These are phyloP conservation scores for Abortiporus biennis DNA, from an alignment of 1,284 basidiomycete genomes.

Conservation along the genomic window DNA sequence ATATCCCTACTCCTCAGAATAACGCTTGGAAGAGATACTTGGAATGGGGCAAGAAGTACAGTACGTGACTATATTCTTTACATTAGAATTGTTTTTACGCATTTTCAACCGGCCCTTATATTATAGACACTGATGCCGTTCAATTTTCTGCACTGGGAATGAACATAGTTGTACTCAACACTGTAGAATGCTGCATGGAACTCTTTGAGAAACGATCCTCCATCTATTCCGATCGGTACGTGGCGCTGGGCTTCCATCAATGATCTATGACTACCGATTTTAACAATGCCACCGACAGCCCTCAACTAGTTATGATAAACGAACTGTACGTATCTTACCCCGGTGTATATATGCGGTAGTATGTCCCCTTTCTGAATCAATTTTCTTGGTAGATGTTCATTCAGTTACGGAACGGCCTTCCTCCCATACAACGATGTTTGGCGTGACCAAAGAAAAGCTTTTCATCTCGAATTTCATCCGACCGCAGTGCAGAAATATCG, in stretches of 20 bases:
- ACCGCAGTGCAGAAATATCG: constrained; percentile 11
- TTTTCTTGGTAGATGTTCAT: constrained; percentile 29
- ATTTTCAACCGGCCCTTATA: background rate
- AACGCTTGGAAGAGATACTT: constrained; percentile 10
- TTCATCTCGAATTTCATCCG: constrained; percentile 22
- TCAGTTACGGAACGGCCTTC: constrained; percentile 28
- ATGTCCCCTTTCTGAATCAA: background rate
- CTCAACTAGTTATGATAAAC: constrained; percentile 24
- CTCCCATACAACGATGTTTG: constrained; percentile 34
- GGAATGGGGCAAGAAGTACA: constrained; percentile 9
- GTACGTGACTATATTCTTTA: constrained; percentile 4
- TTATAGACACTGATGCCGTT: constrained; percentile 18
- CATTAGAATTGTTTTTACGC: background rate
- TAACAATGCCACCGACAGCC: constrained; percentile 24
- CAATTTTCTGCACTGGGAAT: constrained; percentile 16
- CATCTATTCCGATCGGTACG: constrained; percentile 19
- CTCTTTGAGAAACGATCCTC: constrained; percentile 35
- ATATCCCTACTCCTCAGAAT: constrained; percentile 13
- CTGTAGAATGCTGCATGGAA: constrained; percentile 27
- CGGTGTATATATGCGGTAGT: background rate
- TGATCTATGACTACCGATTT: constrained; percentile 15
- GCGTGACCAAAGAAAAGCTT: constrained; percentile 30
- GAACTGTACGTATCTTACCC: constrained; percentile 23
- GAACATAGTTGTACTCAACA: constrained; percentile 35
- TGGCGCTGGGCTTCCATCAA: background rate